Evolutionary conservation across 179 eudicot genomes (phyloP).

Genomic region (Carnegiea gigantea): DNA sequence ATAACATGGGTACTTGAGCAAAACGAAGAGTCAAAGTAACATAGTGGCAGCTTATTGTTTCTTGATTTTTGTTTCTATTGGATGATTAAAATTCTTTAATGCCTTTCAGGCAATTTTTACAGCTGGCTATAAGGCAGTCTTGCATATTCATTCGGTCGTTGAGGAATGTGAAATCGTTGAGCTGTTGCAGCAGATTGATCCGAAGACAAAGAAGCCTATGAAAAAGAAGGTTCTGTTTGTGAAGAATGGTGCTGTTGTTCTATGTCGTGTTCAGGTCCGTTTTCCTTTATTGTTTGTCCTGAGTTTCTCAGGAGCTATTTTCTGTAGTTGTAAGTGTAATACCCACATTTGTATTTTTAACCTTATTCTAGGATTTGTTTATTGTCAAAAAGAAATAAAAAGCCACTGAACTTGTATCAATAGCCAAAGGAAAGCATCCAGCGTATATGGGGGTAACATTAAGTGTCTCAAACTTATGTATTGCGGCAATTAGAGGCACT

Average conservation of each 20-base stretch:
- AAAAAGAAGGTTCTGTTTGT: slow-evolving; percentile 84
- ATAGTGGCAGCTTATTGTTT: background rate
- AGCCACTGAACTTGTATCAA: no score
- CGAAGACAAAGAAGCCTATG: slow-evolving; percentile 77
- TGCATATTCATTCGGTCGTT: slow-evolving; percentile 89
- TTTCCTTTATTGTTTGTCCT: background rate
- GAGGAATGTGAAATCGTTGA: slow-evolving; percentile 98
- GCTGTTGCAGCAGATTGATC: slow-evolving; percentile 79
- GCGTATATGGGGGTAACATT: no score
- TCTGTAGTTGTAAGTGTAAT: background rate
- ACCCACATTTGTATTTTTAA: background rate
- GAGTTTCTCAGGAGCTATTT: background rate
- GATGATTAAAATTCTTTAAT: background rate
- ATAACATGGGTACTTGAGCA: no score
- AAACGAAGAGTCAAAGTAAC: no score
- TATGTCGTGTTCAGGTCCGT: slow-evolving; percentile 82
- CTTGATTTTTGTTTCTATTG: background rate
- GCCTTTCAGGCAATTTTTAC: slow-evolving; percentile 77
- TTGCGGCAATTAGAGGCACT: no score
- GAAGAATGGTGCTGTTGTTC: slow-evolving; percentile 72
- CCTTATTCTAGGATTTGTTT: no score
- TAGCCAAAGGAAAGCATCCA: no score
- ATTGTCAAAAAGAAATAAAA: no score
- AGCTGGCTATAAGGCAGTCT: slow-evolving; percentile 93
- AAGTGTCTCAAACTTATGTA: no score